phyloP scores from a whole-genome alignment of 1,284 basidiomycete genomes.

The Ceratobasidium sp. region DNA sequence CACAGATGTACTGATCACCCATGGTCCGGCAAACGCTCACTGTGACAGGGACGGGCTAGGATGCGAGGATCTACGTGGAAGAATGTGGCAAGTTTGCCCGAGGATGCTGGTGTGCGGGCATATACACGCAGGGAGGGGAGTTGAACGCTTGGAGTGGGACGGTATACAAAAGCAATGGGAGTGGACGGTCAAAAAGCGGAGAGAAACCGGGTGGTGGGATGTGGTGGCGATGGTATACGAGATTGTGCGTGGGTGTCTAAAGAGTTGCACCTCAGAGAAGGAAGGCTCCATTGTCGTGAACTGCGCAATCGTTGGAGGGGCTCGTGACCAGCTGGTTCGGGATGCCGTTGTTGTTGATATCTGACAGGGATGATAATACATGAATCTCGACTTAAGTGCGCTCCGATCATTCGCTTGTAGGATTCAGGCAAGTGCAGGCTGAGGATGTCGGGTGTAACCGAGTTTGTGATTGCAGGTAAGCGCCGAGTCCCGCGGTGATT shows the following conservation, averaged over 20 bases:
- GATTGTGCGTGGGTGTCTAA: neutral
- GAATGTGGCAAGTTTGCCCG: slow-evolving; percentile 58
- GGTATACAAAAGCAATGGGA: slow-evolving; percentile 57
- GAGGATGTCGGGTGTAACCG: no score
- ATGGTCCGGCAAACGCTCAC: slow-evolving; percentile 60
- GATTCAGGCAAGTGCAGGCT: no score
- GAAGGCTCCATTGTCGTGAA: neutral
- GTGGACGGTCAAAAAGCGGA: slow-evolving; percentile 45
- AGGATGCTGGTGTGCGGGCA: slow-evolving; percentile 62
- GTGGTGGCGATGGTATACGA: neutral
- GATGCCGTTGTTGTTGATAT: no score
- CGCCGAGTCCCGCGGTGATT: no score
- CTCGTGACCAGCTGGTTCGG: neutral
- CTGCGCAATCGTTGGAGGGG: neutral
- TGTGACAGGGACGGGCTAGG: slow-evolving; percentile 55
- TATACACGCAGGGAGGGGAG: slow-evolving; percentile 60
- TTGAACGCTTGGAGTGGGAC: slow-evolving; percentile 56
- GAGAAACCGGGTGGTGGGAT: neutral
- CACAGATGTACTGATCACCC: slow-evolving; percentile 62
- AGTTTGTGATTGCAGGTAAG: no score
- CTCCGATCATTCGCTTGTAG: no score
- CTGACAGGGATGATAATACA: no score
- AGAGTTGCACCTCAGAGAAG: neutral
- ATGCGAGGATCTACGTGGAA: slow-evolving; percentile 56
- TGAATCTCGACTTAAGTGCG: no score